These are phyloP conservation scores for Collybia mongolica DNA, from an alignment of 768 basidiomycete genomes.

Conservation along the genomic window DNA sequence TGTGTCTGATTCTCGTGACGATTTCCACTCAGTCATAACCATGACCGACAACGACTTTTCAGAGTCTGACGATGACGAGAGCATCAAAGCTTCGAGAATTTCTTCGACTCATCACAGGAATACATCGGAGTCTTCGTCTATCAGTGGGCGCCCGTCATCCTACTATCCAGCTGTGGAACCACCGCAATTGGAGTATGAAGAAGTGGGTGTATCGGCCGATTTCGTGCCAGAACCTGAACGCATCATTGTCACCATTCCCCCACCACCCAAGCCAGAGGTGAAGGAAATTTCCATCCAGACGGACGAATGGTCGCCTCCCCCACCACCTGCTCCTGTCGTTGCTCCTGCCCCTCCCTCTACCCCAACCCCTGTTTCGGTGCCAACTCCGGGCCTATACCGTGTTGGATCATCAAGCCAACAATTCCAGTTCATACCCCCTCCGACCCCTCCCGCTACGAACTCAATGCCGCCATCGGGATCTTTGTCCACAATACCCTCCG, in stretches of 20 bases:
- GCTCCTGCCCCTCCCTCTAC: slow-evolving; percentile 23
- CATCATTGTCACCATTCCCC: slow-evolving; percentile 27
- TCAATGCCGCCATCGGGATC: slow-evolving; percentile 22
- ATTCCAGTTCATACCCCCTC: slow-evolving; percentile 67
- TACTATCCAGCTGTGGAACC: slow-evolving; percentile 25
- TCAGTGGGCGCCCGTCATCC: slow-evolving; percentile 29
- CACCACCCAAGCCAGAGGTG: slow-evolving; percentile 57
- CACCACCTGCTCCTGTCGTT: slow-evolving; percentile 31
- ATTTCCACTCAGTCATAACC: slow-evolving; percentile 77
- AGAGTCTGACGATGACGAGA: slow-evolving; percentile 61
- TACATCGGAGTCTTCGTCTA: slow-evolving; percentile 27
- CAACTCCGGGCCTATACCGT: slow-evolving; percentile 48
- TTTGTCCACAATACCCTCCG: slow-evolving; percentile 25
- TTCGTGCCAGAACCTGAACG: slow-evolving; percentile 35
- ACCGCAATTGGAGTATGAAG: slow-evolving; percentile 49
- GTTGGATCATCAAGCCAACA: slow-evolving; percentile 50
- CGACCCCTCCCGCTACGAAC: slow-evolving; percentile 34
- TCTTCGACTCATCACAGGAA: slow-evolving; percentile 24
- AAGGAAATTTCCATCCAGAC: slow-evolving; percentile 82
- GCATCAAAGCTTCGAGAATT: slow-evolving; percentile 66
- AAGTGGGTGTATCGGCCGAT: slow-evolving; percentile 39
- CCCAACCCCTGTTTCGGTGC: slow-evolving; percentile 23
- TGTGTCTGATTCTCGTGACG: slow-evolving; percentile 52
- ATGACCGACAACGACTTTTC: slow-evolving; percentile 69
- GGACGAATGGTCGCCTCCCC: slow-evolving; percentile 62